These are phyloP conservation scores for Zygosaccharomyces bisporus DNA, from an alignment of 805 yeast genomes.

Conservation along the genomic window DNA sequence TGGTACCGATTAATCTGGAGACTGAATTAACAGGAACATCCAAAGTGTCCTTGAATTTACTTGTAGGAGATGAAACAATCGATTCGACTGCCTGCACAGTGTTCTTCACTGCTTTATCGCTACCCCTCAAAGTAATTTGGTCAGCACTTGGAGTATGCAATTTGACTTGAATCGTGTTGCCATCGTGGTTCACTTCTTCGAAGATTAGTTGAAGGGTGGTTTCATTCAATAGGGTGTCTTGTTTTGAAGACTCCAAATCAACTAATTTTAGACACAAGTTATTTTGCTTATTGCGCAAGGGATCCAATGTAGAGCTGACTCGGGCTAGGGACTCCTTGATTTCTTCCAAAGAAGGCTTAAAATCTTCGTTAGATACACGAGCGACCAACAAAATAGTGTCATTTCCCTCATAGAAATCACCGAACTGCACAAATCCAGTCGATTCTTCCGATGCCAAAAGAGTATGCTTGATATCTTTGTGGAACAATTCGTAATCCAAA, in stretches of 20 bases:
- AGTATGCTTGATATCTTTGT: constrained; percentile 28
- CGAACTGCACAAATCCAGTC: constrained; percentile 59
- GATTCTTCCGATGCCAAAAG: constrained; percentile 34
- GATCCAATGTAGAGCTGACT: constrained; percentile 53
- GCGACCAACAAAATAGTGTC: constrained; percentile 55
- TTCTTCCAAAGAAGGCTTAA: constrained; percentile 65
- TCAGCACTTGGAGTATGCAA: constrained; percentile 48
- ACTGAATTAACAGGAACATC: constrained; percentile 64
- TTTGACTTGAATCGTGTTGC: constrained; percentile 44
- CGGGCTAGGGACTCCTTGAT: constrained; percentile 49
- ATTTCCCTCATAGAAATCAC: constrained; percentile 43
- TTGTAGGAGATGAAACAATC: constrained; percentile 31
- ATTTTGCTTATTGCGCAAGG: constrained; percentile 55
- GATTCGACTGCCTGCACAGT: constrained; percentile 37
- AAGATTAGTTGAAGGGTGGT: constrained; percentile 27
- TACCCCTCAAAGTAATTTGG: constrained; percentile 66
- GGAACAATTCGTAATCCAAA: constrained; percentile 48
- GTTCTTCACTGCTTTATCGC: constrained; percentile 51
- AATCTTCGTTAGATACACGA: constrained; percentile 53
- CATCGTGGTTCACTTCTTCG: constrained; percentile 37
- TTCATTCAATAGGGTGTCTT: constrained; percentile 38
- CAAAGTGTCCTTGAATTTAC: constrained; percentile 40
- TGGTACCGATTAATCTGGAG: constrained; percentile 84
- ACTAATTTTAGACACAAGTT: constrained; percentile 51
- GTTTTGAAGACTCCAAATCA: constrained; percentile 51